Evolutionary conservation across 805 yeast genomes (phyloP).

Genomic region (Wickerhamomyces rabaulensis): DNA sequence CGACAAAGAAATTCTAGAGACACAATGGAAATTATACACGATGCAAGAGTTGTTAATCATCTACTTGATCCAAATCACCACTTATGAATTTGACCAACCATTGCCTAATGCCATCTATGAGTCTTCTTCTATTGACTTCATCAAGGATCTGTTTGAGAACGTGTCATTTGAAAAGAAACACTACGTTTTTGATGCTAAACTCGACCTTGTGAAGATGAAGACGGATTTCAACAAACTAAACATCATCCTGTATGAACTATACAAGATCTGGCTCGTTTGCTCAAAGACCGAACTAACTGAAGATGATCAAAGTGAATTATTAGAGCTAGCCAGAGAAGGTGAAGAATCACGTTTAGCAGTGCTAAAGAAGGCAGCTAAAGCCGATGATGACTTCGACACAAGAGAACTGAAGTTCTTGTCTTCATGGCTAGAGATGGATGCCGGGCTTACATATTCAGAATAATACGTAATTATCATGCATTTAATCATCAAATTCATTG

Average conservation of each 20-base stretch:
- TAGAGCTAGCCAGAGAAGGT: slow-evolving; percentile 11
- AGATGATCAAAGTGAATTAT: not conserved
- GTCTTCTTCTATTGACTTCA: not conserved
- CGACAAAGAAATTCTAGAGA: slow-evolving; percentile 6
- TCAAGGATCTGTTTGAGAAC: slow-evolving; percentile 11
- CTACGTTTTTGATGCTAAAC: slow-evolving; percentile 3
- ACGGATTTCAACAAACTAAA: slow-evolving; percentile 13
- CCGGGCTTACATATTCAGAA: not conserved
- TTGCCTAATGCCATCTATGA: slow-evolving; percentile 7
- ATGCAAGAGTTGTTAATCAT: slow-evolving; percentile 4
- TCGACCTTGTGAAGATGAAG: slow-evolving; percentile 3
- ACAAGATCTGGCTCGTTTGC: slow-evolving; percentile 13
- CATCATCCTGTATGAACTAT: slow-evolving; percentile 5
- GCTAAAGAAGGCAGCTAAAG: not conserved
- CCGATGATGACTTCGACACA: not conserved
- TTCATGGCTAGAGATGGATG: not conserved
- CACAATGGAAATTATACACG: slow-evolving; percentile 1
- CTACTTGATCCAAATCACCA: slow-evolving; percentile 15
- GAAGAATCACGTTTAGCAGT: slow-evolving; percentile 4
- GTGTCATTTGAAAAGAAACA: slow-evolving; percentile 5
- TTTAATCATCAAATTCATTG: not conserved
- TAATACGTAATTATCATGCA: not conserved
- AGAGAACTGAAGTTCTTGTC: not conserved
- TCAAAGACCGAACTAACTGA: not conserved
- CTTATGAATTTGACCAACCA: slow-evolving; percentile 4